Evolutionary conservation across 139 green algal genomes (phyloP).

Genomic region (Deuterostichococcus epilithicus): DNA sequence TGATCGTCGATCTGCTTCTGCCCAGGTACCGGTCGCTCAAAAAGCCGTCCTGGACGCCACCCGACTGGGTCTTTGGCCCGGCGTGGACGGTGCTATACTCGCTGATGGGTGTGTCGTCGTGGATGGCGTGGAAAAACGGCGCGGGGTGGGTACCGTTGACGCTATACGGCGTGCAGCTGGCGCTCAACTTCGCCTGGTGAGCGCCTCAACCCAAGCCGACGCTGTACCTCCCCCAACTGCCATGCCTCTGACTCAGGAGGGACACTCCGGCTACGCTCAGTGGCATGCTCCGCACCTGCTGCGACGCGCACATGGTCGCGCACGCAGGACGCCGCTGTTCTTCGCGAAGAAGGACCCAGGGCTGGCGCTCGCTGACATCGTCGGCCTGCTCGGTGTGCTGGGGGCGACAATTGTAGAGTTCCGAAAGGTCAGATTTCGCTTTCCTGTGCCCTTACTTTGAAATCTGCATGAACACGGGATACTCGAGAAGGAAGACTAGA

Average conservation of each 20-base stretch:
- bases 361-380: constrained; percentile 47
- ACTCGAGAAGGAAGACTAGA: too few relatives aligned
- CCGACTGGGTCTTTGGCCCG: constrained; percentile 45
- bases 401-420: constrained; percentile 46
- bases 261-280: too few relatives aligned
- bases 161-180: constrained; percentile 39
- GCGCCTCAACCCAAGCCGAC: too few relatives aligned
- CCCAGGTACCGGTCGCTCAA: constrained; percentile 31
- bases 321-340: constrained; percentile 64
- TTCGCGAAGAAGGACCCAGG: constrained; percentile 54
- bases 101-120: constrained; percentile 29
- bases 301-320: too few relatives aligned
- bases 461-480: too few relatives aligned
- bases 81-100: background rate
- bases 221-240: too few relatives aligned
- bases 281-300: too few relatives aligned
- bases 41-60: constrained; percentile 46
- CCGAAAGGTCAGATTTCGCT: constrained; percentile 23
- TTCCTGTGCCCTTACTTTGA: background rate
- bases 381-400: constrained; percentile 44
- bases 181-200: constrained; percentile 52
- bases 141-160: constrained; percentile 20
- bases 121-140: constrained; percentile 28
- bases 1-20: background rate
- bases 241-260: too few relatives aligned